Evolutionary conservation across 2,329 filamentous ascomycete genomes (phyloP).

Genomic region (Cladophialophora chaetospira): DNA sequence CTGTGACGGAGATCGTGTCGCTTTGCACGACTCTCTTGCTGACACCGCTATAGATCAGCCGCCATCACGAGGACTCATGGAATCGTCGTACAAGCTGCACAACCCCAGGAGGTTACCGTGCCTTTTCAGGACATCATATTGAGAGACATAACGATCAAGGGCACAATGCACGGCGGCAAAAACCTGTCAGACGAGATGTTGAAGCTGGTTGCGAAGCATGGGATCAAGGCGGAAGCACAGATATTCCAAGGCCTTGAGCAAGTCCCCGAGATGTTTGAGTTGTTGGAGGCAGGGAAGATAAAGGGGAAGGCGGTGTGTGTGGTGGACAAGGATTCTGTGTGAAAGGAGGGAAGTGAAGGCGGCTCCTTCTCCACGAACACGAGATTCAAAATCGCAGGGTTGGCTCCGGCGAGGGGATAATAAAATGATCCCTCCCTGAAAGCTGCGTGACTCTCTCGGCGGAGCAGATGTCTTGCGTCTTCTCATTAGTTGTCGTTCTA

Average conservation of each 20-base stretch:
- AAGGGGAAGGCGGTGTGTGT: conserved; percentile 51
- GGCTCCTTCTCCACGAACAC: no score
- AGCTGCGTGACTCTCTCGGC: no score
- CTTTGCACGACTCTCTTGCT: no score
- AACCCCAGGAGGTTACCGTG: conserved; percentile 43
- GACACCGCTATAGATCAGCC: no score
- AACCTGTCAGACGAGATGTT: conserved; percentile 52
- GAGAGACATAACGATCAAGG: conserved; percentile 54
- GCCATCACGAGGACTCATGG: conserved; percentile 63
- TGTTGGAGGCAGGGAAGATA: conserved; percentile 55
- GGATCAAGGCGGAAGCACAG: conserved; percentile 54
- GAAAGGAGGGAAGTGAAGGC: no score
- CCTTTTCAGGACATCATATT: conserved; percentile 54
- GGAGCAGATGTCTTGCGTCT: no score
- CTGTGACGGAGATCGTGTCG: no score
- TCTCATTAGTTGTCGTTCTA: no score
- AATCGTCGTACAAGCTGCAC: conserved; percentile 59
- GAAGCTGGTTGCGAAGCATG: conserved; percentile 47
- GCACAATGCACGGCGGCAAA: conserved; percentile 48
- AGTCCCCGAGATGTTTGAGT: conserved; percentile 53
- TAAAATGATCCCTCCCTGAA: no score
- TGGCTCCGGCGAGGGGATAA: no score
- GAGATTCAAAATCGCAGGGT: no score
- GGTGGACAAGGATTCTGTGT: conserved; percentile 22
- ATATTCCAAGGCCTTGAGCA: conserved; percentile 55